Evolutionary conservation across 352 stramenopile species (phyloP).

Genomic region (Phytophthora pisi): DNA sequence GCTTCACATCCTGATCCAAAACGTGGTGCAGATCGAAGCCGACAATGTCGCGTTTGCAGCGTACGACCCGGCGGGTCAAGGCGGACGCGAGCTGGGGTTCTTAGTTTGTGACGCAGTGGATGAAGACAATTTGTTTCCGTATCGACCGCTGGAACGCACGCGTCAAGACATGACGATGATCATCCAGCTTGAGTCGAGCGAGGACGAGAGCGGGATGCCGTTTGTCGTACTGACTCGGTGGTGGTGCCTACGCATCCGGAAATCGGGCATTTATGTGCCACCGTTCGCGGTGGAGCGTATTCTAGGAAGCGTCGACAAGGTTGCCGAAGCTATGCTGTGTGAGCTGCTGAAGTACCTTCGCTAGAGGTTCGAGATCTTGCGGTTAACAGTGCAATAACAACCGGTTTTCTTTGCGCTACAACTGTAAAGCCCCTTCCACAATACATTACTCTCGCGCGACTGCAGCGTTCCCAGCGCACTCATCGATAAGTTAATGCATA

Average conservation of each 20-base stretch:
- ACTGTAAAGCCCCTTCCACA: too few relatives aligned
- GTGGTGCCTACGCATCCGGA: not conserved
- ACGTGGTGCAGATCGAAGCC: slow-evolving; percentile 7
- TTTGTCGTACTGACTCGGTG: not conserved
- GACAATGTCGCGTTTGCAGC: slow-evolving; percentile 3
- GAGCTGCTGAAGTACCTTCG: too few relatives aligned
- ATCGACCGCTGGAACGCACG: too few relatives aligned
- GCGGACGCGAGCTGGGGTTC: not conserved
- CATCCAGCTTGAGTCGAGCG: not conserved
- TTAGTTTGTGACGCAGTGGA: slow-evolving; percentile 6
- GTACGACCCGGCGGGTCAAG: not conserved
- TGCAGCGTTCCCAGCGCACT: too few relatives aligned
- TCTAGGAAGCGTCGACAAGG: not conserved
- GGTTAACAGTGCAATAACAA: too few relatives aligned
- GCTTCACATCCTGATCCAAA: not conserved
- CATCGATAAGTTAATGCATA: too few relatives aligned
- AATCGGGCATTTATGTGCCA: not conserved
- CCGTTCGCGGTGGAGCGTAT: not conserved
- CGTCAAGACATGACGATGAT: not conserved
- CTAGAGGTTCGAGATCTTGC: too few relatives aligned
- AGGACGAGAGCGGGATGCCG: not conserved
- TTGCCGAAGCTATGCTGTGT: not conserved
- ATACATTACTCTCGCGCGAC: too few relatives aligned
- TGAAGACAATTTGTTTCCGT: slow-evolving; percentile 1
- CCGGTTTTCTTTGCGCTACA: too few relatives aligned